Evolutionary conservation across 2,329 filamentous ascomycete species (phyloP), one percentile per base, ranked within the genome.

Genomic region (Verticillium alfalfae): DNA sequence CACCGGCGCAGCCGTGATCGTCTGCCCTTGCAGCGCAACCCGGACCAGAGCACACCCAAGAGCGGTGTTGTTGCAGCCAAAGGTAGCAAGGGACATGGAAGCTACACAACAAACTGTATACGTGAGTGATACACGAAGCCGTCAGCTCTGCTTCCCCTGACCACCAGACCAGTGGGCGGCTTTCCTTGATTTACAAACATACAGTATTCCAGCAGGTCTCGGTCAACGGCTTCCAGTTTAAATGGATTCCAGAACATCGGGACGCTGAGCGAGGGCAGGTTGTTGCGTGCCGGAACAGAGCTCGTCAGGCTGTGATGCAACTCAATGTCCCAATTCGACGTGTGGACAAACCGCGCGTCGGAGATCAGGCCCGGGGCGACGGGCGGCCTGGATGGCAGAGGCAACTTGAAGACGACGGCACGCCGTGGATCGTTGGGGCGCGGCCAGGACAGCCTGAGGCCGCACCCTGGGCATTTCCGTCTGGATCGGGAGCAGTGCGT

Each of bases 11-110:
- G 65, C 64, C 13, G 69, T 60, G 3, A 49, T 18, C 4, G 68
- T 67, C 56, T 69, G 59, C 7, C 62, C 57, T 1, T 64, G 45
- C 5, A 71, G 57, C 5, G 68, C 65, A 59, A 73, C 68, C 6
- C 64, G 66, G 41, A 71, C 63, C 9, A 73, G 64, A 15, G 61
- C 36, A 57, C 68, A 66, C 12, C 67, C 68, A 16, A 68, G 66
- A 6, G 4, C 55, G 52, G 13, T 62, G 58, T 56, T 60, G 13
- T 58, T 61, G 26, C 69, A 61, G 56, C 60, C 57, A 26, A 65
- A 62, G 2, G 61, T 62, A 8, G 60, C 57, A 13, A 66, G 57
- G 18, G 60, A 60, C 9, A 31, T 10, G 12, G 64, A 65, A 16
- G 59, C 58, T 10, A 10, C 13, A n/a, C 36, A 61, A 22, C 59